These are phyloP conservation scores for Agrocybe praecox DNA, from an alignment of 768 basidiomycete genomes.

Conservation along the genomic window DNA sequence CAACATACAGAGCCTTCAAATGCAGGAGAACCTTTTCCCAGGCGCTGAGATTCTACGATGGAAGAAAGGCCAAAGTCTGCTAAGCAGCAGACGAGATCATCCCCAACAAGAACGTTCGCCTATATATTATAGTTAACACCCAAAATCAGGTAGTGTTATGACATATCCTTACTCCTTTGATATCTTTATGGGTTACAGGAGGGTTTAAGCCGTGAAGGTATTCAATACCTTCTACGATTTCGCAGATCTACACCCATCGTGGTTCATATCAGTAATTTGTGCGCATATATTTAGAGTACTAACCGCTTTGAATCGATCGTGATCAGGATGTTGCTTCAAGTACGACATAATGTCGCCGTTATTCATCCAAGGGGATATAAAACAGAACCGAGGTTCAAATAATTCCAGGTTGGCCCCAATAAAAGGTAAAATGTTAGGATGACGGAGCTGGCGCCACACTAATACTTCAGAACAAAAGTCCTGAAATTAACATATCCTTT, in stretches of 20 bases:
- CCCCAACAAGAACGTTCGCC: slow-evolving; percentile 22
- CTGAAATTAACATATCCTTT: slow-evolving; percentile 6
- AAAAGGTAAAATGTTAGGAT: slow-evolving; percentile 27
- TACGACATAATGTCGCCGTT: slow-evolving; percentile 22
- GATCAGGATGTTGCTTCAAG: slow-evolving; percentile 24
- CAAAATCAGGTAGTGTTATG: background rate
- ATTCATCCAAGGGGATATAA: slow-evolving; percentile 25
- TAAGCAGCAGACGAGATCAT: slow-evolving; percentile 18
- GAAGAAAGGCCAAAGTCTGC: slow-evolving; percentile 23
- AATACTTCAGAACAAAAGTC: slow-evolving; percentile 22
- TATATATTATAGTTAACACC: background rate
- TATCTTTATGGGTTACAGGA: slow-evolving; percentile 41
- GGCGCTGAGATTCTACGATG: slow-evolving; percentile 18
- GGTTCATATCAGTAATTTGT: background rate
- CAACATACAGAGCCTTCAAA: slow-evolving; percentile 17
- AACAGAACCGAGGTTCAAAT: slow-evolving; percentile 15
- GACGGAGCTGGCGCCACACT: slow-evolving; percentile 24
- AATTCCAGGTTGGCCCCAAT: slow-evolving; percentile 19
- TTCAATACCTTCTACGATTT: slow-evolving; percentile 36
- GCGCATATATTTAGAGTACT: background rate
- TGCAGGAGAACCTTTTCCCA: slow-evolving; percentile 5
- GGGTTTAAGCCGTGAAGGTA: slow-evolving; percentile 41
- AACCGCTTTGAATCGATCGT: slow-evolving; percentile 24
- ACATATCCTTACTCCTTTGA: slow-evolving; percentile 28
- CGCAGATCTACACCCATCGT: slow-evolving; percentile 16